Base-by-base conservation (phyloP, 2,329 filamentous ascomycete genomes). In the Colletotrichum kahawae region DNA sequence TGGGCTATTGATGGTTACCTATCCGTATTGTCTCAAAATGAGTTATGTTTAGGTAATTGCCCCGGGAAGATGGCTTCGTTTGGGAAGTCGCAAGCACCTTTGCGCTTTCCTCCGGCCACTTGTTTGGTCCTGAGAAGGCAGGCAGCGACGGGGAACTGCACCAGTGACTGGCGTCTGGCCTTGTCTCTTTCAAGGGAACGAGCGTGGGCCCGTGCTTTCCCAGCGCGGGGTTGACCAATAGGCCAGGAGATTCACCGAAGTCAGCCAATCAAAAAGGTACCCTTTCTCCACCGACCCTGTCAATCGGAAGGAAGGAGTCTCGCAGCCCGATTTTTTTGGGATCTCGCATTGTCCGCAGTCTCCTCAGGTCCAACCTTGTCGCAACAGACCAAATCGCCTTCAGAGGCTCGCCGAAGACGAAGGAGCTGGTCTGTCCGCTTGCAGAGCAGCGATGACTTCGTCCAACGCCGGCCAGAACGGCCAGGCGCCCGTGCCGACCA, bases 371-470 rank as follows among this genome's bases (percentile, higher is more conserved):
- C 57, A 75, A 63, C 63, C 67, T 60, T 57, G 75, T 77, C 75
- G 75, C 75, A 71, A 62, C 69, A 63, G 69, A 76, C 74, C 72
- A 69, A 70, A 77, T 57, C 69, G 74, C 67, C 71, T 74, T 36
- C 71, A 60, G 64, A 71, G 77, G 66, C 74, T 73, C 71, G 65
- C 75, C 79, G 78, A 78, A 83, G 89, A 87, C 88, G 88, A 89
- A 90, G 85, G 88, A 90, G 89, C 89, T 77, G 75, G 66, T 77
- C 76, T 90, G 88, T 88, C 83, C 79, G 77, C 70, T 75, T 76
- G 78, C 81, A 82, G 83, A 87, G 85, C 84, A 90, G 89, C 89
- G 88, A 91, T 91, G 89, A 90, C 88, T 90, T 91, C 89, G 89
- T 90, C 89, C 81, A 85, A 85, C 82, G 85, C 82, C 82, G 85